Conservation (phyloP, 2,329 filamentous ascomycete genomes). For the Verticillium isaacii region DNA sequence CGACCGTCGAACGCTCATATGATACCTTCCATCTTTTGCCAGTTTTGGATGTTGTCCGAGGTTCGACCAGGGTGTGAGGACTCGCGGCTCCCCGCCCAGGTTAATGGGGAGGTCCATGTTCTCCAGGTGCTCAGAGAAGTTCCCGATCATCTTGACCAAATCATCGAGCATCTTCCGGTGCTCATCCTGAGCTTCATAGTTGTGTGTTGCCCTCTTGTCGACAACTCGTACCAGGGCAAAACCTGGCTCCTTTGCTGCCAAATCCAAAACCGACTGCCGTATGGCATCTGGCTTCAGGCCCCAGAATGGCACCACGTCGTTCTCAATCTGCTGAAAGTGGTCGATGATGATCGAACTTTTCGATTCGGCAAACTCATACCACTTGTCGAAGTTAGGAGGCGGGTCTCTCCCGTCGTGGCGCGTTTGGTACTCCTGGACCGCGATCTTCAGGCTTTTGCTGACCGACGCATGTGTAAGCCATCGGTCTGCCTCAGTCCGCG, state of each 20-base stretch:
- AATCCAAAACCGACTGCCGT: conserved; percentile 46
- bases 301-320: conserved; percentile 75
- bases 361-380: conserved; percentile 74
- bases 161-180: conserved; percentile 33
- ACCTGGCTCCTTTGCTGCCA: conserved; percentile 32
- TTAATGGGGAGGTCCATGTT: conserved; percentile 86
- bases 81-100: conserved; percentile 67
- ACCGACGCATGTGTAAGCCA: conserved; percentile 43
- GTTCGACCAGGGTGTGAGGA: conserved; percentile 67
- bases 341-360: conserved; percentile 69
- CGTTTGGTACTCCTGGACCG: conserved; percentile 44
- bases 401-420: conserved; percentile 61
- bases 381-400: conserved; percentile 77
- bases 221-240: conserved; percentile 53
- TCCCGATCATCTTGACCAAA: conserved; percentile 62
- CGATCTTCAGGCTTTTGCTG: conserved; percentile 41
- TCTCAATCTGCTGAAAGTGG: conserved; percentile 74
- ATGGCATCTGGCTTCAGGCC: conserved; percentile 63
- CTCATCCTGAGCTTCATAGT: conserved; percentile 23
- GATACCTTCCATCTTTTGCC: conserved; percentile 21
- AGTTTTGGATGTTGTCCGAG: conserved; percentile 19
- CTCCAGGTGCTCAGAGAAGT: conserved; percentile 68
- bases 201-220: conserved; percentile 52
- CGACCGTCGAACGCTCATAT: conserved; percentile 45
- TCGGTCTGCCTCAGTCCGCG: conserved; percentile 39